phyloP scores from a whole-genome alignment of 140 eudicot genomes.

The Ambrosia hybrid region DNA sequence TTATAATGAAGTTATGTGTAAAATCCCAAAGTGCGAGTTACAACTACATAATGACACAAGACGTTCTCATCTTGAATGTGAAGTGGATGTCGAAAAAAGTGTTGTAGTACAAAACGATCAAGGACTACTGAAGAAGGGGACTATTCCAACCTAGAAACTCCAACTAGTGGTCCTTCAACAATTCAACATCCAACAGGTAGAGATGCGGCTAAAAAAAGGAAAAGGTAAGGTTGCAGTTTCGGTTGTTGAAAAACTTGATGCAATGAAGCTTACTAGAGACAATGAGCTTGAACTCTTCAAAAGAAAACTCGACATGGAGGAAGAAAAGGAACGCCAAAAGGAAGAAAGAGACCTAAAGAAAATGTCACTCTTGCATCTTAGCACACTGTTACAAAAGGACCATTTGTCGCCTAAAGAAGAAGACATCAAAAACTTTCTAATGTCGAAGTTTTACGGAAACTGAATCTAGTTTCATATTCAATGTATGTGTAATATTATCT shows the following conservation, averaged over 20 bases:
- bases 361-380: background rate
- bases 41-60: background rate
- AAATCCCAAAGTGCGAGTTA: background rate
- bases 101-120: conserved; percentile 8
- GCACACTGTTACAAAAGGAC: background rate
- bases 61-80: background rate
- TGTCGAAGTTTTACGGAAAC: background rate
- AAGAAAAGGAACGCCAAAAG: background rate
- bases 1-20: conserved; percentile 6
- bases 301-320: background rate
- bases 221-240: conserved; percentile 4
- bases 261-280: background rate
- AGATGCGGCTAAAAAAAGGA: background rate
- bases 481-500: background rate
- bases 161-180: background rate
- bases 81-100: conserved; percentile 7
- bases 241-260: background rate
- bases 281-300: background rate
- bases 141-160: background rate
- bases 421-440: background rate
- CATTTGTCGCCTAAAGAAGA: background rate
- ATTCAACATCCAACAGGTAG: conserved; percentile 9
- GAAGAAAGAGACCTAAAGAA: background rate
- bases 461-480: background rate
- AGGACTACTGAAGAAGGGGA: conserved; percentile 15